Conservation (phyloP, 257 asterid species). For the Ehretia macrophylla region DNA sequence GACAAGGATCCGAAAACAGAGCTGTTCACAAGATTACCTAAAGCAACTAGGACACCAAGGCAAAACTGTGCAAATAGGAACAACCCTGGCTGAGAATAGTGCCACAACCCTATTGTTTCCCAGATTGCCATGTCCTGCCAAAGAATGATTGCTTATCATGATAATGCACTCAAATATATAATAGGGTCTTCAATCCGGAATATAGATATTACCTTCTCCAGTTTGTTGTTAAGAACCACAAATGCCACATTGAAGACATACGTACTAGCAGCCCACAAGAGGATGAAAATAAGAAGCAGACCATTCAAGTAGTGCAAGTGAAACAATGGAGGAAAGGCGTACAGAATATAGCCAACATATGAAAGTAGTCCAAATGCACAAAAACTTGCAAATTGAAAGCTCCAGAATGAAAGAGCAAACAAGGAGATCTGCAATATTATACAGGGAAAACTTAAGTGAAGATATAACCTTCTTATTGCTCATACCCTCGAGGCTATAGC, state of each 20-base stretch:
- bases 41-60: constrained; percentile 96
- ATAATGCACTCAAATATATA: constrained; percentile 1
- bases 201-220: constrained; percentile 72
- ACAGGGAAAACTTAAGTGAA: constrained; percentile 35
- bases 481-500: neutral
- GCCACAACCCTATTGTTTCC: constrained; percentile 99
- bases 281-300: constrained; percentile 93
- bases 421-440: constrained; percentile 75
- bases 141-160: neutral
- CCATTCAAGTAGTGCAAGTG: constrained; percentile 91
- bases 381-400: constrained; percentile 96
- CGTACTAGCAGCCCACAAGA: constrained; percentile 96
- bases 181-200: constrained; percentile 16
- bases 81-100: constrained; percentile 92
- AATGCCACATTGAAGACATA: constrained; percentile 87
- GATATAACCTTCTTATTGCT: neutral
- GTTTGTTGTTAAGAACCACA: constrained; percentile 72
- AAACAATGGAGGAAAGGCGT: constrained; percentile 81
- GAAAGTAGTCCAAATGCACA: constrained; percentile 95
- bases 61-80: constrained; percentile 92
- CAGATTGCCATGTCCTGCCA: constrained; percentile 94
- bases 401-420: constrained; percentile 91
- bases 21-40: constrained; percentile 90
- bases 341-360: constrained; percentile 86
- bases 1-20: constrained; percentile 76